phyloP scores from a whole-genome alignment of 345 rosid genomes.

The Moringa oleifera region DNA sequence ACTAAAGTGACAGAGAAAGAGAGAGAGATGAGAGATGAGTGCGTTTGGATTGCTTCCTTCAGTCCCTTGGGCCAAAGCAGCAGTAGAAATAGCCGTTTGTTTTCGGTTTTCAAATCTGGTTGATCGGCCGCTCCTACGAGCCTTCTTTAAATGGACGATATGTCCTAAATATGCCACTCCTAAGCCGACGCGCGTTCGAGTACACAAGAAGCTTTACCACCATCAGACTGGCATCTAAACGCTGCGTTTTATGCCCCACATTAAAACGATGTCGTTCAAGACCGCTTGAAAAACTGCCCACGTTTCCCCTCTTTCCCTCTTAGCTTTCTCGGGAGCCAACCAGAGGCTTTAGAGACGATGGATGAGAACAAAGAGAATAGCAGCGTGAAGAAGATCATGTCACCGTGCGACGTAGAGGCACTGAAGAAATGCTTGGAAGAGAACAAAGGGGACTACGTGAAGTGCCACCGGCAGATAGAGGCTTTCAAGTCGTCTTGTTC shows the following conservation, averaged over 20 bases:
- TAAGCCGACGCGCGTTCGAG: background rate
- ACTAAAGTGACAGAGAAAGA: too few relatives aligned
- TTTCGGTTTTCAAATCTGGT: slow-evolving; percentile 16
- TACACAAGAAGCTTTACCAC: background rate
- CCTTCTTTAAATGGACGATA: background rate
- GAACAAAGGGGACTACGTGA: slow-evolving; percentile 67
- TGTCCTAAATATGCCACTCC: background rate
- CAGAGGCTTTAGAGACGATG: slow-evolving; percentile 14
- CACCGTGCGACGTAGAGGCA: slow-evolving; percentile 78
- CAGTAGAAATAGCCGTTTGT: slow-evolving; percentile 20
- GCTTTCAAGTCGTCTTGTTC: slow-evolving; percentile 79
- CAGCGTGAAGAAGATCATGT: slow-evolving; percentile 39
- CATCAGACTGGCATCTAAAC: too few relatives aligned
- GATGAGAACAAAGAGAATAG: slow-evolving; percentile 22
- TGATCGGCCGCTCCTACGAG: slow-evolving; percentile 14
- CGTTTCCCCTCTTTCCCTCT: background rate
- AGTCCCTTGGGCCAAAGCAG: background rate
- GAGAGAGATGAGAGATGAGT: background rate
- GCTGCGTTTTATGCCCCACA: too few relatives aligned
- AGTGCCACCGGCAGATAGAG: slow-evolving; percentile 69
- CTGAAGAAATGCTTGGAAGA: slow-evolving; percentile 85
- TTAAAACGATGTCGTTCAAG: too few relatives aligned
- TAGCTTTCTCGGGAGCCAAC: slow-evolving; percentile 8
- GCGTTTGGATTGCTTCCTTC: background rate
- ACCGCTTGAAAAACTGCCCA: too few relatives aligned